A percentile compares a stretch with the other conserved stretches of the same genome.
Evolutionary conservation across 2,329 filamentous ascomycete genomes (phyloP).

Genomic region (Pleurostoma richardsiae): DNA sequence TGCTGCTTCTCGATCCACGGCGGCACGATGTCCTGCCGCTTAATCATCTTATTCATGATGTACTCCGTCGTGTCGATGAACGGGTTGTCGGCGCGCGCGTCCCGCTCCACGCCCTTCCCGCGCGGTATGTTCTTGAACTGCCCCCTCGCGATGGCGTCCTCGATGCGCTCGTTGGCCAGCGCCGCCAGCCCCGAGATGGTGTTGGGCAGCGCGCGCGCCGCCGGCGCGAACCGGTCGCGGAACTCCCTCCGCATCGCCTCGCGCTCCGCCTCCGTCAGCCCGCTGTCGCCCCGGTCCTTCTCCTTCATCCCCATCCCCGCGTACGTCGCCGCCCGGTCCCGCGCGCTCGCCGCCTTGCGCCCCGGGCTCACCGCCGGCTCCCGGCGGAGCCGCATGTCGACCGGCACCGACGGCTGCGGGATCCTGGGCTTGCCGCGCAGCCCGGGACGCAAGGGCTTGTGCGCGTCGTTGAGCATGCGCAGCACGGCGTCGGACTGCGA

Average conservation of each 20-base stretch:
- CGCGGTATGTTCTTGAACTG: constrained; percentile 82
- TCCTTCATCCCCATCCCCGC: constrained; percentile 40
- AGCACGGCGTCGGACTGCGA: constrained; percentile 68
- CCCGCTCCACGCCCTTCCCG: constrained; percentile 75
- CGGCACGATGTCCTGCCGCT: constrained; percentile 89
- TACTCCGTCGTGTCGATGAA: constrained; percentile 97
- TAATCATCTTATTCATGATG: constrained; percentile 97
- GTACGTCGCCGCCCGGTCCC: constrained; percentile 53
- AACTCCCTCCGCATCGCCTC: constrained; percentile 69
- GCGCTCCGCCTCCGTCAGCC: constrained; percentile 65
- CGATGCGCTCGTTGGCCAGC: constrained; percentile 83
- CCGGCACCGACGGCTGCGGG: constrained; percentile 32
- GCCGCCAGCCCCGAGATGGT: constrained; percentile 74
- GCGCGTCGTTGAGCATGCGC: constrained; percentile 79
- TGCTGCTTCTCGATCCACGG: constrained; percentile 99
- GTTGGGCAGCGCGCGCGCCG: constrained; percentile 67
- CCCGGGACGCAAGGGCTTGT: constrained; percentile 58
- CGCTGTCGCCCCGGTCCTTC: constrained; percentile 31
- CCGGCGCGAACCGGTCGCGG: constrained; percentile 73
- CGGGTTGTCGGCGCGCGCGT: constrained; percentile 76
- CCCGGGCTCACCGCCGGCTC: constrained; percentile 33
- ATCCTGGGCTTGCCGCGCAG: constrained; percentile 40
- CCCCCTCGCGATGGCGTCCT: constrained; percentile 86
- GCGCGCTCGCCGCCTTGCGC: constrained; percentile 45
- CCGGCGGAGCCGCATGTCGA: constrained; percentile 47